phyloP scores from a whole-genome alignment of 352 stramenopile species.

The Vaucheria bursata region DNA sequence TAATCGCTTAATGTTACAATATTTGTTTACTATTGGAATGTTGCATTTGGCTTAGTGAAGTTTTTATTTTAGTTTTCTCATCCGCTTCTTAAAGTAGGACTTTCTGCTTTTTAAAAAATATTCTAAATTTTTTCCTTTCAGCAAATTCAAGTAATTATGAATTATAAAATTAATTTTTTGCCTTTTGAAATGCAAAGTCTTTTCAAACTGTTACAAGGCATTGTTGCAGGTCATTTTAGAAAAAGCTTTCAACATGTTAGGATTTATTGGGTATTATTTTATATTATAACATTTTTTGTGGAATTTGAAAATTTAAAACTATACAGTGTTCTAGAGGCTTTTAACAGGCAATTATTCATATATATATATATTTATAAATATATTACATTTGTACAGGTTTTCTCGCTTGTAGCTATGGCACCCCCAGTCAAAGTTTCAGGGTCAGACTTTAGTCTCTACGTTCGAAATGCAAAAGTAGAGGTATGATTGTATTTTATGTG shows the following conservation, averaged over 20 bases:
- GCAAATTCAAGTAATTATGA: not conserved
- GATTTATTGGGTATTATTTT: no score
- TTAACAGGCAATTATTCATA: no score
- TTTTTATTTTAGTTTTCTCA: no score
- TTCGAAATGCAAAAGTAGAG: conserved; percentile 91
- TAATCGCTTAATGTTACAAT: not conserved
- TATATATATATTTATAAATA: conserved; percentile 1
- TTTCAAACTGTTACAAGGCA: no score
- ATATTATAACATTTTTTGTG: no score
- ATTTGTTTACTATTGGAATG: not conserved
- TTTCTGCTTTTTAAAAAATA: no score
- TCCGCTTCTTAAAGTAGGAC: no score
- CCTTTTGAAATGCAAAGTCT: no score
- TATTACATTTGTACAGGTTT: conserved; percentile 63
- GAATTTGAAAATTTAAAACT: no score
- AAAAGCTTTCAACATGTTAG: no score
- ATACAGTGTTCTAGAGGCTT: no score
- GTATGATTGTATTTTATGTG: conserved; percentile 39
- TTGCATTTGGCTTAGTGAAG: not conserved
- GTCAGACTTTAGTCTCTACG: conserved; percentile 62
- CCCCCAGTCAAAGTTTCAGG: conserved; percentile 61
- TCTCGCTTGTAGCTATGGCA: conserved; percentile 94
- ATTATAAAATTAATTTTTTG: not conserved
- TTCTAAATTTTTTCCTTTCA: not conserved
- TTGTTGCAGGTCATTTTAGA: no score